These are phyloP conservation scores for Trametes elegans DNA, from an alignment of 768 basidiomycete genomes.

Conservation along the genomic window DNA sequence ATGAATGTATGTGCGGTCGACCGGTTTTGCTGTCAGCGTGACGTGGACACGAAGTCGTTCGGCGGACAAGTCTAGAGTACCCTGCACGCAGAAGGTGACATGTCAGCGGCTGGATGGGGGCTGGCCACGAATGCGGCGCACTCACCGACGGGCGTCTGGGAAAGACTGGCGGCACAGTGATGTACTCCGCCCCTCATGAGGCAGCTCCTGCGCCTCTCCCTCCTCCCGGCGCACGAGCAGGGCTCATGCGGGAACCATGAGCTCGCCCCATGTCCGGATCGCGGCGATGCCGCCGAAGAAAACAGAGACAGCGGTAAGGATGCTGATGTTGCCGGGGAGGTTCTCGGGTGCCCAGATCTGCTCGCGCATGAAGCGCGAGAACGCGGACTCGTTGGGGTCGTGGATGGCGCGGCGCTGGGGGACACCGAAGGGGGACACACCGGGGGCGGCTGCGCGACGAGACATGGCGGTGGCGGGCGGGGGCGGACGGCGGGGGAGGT, in stretches of 20 bases:
- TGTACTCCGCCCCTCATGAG: too few species aligned
- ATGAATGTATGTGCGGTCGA: neutral
- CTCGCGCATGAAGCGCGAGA: constrained; percentile 53
- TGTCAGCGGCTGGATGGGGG: too few species aligned
- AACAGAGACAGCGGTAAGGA: constrained; percentile 60
- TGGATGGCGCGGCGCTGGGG: constrained; percentile 39
- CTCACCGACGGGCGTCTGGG: too few species aligned
- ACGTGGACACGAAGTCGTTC: neutral
- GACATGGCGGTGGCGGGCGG: constrained; percentile 46
- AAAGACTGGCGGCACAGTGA: too few species aligned
- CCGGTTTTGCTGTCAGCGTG: neutral
- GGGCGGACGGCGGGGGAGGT: neutral
- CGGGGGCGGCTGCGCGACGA: constrained; percentile 57
- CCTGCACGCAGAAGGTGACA: too few species aligned
- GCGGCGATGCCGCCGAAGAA: constrained; percentile 71
- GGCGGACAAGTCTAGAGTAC: neutral
- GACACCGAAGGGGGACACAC: constrained; percentile 50
- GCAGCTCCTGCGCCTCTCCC: too few species aligned
- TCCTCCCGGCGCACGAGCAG: neutral
- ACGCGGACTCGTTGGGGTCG: constrained; percentile 63
- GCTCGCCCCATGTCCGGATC: constrained; percentile 75
- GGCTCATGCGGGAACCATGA: constrained; percentile 64
- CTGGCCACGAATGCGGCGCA: too few species aligned
- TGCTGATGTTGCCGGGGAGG: constrained; percentile 68
- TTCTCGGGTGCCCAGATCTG: constrained; percentile 76